Evolutionary conservation across 805 yeast species (phyloP).

Genomic region (Myxozyma melibiosi): DNA sequence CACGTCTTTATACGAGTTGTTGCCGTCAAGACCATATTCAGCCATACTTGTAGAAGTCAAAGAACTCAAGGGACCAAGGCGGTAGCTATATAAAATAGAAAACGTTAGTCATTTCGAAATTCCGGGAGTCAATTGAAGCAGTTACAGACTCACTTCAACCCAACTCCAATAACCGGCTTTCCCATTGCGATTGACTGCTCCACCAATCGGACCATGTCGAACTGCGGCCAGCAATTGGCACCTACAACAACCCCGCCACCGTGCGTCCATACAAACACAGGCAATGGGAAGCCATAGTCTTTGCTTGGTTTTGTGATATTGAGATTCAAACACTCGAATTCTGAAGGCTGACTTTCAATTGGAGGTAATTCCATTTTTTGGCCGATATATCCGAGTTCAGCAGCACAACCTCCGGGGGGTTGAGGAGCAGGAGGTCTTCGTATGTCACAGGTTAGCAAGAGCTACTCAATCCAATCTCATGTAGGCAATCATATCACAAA

Average conservation of each 20-base stretch:
- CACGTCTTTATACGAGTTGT: slow-evolving; percentile 50
- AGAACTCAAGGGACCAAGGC: slow-evolving; percentile 49
- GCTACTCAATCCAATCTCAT: too few species aligned
- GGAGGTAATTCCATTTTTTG: slow-evolving; percentile 1
- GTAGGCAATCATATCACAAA: neutral
- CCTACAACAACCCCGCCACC: slow-evolving; percentile 48
- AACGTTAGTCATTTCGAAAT: neutral
- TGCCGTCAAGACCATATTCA: slow-evolving; percentile 32
- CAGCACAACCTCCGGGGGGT: slow-evolving; percentile 15
- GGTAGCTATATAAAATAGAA: slow-evolving; percentile 27
- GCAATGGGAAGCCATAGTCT: neutral
- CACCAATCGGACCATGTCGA: slow-evolving; percentile 23
- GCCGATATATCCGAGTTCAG: slow-evolving; percentile 9
- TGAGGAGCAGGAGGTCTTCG: slow-evolving; percentile 15
- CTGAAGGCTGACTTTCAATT: neutral
- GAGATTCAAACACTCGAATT: slow-evolving; percentile 11
- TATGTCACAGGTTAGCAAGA: neutral
- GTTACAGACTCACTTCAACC: slow-evolving; percentile 40
- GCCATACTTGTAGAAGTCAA: slow-evolving; percentile 45
- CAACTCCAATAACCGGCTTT: slow-evolving; percentile 45
- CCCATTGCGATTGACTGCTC: slow-evolving; percentile 18
- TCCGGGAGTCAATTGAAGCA: neutral
- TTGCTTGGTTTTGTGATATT: neutral
- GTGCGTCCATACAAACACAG: slow-evolving; percentile 42
- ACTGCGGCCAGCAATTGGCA: slow-evolving; percentile 27